Evolutionary conservation across 2,329 filamentous ascomycete species (phyloP), one percentile per base, ranked within the genome.

Genomic region (Dactylellina sp.): DNA sequence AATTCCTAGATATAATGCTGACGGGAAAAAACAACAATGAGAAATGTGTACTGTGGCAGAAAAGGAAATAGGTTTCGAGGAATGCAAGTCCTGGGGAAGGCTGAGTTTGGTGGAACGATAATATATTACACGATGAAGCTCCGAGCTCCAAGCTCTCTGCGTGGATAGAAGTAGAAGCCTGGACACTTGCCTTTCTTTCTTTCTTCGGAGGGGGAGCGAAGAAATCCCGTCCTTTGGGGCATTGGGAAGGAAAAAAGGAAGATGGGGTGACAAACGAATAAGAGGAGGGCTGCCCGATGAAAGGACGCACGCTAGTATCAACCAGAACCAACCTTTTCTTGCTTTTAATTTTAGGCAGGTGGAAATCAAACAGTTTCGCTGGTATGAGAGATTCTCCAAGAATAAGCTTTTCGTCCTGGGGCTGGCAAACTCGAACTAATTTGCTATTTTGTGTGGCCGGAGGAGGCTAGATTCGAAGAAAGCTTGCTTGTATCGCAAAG

Each of bases 291-390:
- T 49, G 39, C 44, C 14, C 18, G 25, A 56, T 22, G 46, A 46
- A 59, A 46, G 18, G 42, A 46, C 22, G 39, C 53, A 62, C 40
- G 49, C 56, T 56, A 62, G 55, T 24, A 7, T 66, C 57, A 35
- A 18, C 46, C 25, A 16, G 22, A 59, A 68, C 63, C 49, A 16
- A 68, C 53, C 63, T 60, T 28, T 59, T 18, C 37, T 66, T 59
- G 49, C 16, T 50, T 46, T n/a, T n/a, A n/a, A 35, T 28, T 49
- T 65, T 11, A 32, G 53, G 37, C 42, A 55, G 60, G 60, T 46
- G 46, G 32, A 59, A 66, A 52, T 59, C 62, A 35, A 37, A 20
- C 24, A 32, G 22, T 32, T 39, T 60, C 28, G 12, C 53, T 35
- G n/a, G 46, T 9, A 32, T 1, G 42, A 50, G 20, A 52, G 24